These are phyloP conservation scores for Coccomyxa subellipsoidea DNA, from an alignment of 163 green algal species.

Conservation along the genomic window DNA sequence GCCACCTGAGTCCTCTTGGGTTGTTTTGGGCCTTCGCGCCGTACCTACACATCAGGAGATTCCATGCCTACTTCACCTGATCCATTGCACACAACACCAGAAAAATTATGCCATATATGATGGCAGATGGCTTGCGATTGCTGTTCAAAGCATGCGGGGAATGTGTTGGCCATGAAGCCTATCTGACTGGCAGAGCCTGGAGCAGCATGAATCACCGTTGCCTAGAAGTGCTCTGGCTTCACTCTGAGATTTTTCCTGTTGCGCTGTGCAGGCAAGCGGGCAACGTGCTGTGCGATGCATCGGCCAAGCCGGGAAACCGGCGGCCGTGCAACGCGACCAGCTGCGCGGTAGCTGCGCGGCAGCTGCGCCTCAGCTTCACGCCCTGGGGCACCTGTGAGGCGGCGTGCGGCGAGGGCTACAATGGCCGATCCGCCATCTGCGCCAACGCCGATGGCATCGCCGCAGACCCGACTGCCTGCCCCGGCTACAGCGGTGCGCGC, in stretches of 20 bases:
- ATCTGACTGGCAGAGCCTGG: no score
- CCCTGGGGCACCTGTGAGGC: slow-evolving; percentile 16
- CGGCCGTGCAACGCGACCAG: background rate
- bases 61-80: no score
- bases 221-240: no score
- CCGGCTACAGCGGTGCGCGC: slow-evolving; percentile 12
- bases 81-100: no score
- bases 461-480: slow-evolving; percentile 10
- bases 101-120: no score
- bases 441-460: slow-evolving; percentile 10
- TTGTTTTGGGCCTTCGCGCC: no score
- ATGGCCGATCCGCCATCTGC: slow-evolving; percentile 13
- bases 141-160: no score
- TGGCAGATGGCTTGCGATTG: no score
- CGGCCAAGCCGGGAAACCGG: slow-evolving; percentile 7
- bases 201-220: no score
- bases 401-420: slow-evolving; percentile 12
- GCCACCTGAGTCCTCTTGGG: no score
- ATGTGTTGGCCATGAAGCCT: no score
- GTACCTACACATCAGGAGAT: no score
- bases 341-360: slow-evolving; percentile 9
- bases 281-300: slow-evolving; percentile 12
- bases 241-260: background rate
- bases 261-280: slow-evolving; percentile 18
- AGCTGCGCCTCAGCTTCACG: slow-evolving; percentile 14